Evolutionary conservation across 148 eudicot genomes (phyloP).

Genomic region (Silene conica): DNA sequence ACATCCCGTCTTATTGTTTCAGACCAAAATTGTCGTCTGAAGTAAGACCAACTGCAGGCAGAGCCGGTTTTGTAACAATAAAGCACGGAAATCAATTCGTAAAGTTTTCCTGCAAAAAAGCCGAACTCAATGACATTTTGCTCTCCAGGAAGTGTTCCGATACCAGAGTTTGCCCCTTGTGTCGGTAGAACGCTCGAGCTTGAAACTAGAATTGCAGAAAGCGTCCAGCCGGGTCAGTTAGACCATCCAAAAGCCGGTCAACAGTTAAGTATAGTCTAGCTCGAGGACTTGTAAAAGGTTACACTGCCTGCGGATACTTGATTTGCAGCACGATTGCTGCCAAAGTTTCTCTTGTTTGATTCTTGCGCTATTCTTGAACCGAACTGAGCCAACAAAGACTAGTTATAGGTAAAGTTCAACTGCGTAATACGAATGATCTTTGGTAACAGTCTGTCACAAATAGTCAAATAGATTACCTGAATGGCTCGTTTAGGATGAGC

Average conservation of each 20-base stretch:
- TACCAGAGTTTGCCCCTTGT: too few relatives aligned
- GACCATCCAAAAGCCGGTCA: too few relatives aligned
- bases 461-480: conserved; percentile 42
- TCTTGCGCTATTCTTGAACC: conserved; percentile 92
- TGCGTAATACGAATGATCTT: neutral
- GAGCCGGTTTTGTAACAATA: too few relatives aligned
- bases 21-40: too few relatives aligned
- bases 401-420: neutral
- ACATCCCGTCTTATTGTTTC: too few relatives aligned
- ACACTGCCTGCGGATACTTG: conserved; percentile 13
- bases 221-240: too few relatives aligned
- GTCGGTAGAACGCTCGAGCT: too few relatives aligned
- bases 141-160: too few relatives aligned
- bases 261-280: neutral
- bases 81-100: too few relatives aligned
- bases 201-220: too few relatives aligned
- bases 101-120: neutral
- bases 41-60: too few relatives aligned
- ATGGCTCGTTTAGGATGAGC: conserved; percentile 89
- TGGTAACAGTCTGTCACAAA: neutral
- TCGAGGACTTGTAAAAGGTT: conserved; percentile 1
- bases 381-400: conserved; percentile 43
- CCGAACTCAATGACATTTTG: too few relatives aligned
- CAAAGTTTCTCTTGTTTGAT: conserved; percentile 82
- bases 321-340: conserved; percentile 18